phyloP scores from a whole-genome alignment of 179 eudicot species.

The Heliamphora pulchella region DNA sequence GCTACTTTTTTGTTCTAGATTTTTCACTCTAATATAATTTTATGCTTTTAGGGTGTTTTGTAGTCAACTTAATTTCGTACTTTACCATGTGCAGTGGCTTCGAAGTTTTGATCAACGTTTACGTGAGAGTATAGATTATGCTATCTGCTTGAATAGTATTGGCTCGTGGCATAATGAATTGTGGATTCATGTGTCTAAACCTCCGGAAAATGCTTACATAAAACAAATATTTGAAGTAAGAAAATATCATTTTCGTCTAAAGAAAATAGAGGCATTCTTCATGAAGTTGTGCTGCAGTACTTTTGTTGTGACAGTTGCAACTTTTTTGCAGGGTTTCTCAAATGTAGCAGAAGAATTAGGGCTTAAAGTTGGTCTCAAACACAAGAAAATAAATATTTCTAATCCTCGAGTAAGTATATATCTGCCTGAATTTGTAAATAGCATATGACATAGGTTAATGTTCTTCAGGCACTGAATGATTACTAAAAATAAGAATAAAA shows the following conservation, averaged over 20 bases:
- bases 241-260: not conserved
- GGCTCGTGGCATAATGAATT: conserved; percentile 67
- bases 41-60: conserved; percentile 8
- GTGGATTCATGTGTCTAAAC: conserved; percentile 94
- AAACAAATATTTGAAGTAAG: conserved; percentile 80
- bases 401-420: conserved; percentile 73
- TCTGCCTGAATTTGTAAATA: not conserved
- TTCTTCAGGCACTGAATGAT: not conserved
- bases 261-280: not conserved
- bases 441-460: not conserved
- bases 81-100: conserved; percentile 65
- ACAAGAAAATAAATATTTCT: conserved; percentile 93
- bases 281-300: conserved; percentile 13
- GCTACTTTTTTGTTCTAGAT: conserved; percentile 12
- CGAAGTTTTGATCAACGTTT: conserved; percentile 87
- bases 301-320: conserved; percentile 15
- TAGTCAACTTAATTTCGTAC: conserved; percentile 11
- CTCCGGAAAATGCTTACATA: conserved; percentile 88
- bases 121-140: conserved; percentile 93
- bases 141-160: conserved; percentile 81
- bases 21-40: not conserved
- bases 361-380: conserved; percentile 80
- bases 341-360: conserved; percentile 69
- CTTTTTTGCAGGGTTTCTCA: conserved; percentile 63
- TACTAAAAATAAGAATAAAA: too few relatives aligned